These are phyloP conservation scores for Chenopodium album DNA, from an alignment of 148 eudicot genomes.

Conservation along the genomic window DNA sequence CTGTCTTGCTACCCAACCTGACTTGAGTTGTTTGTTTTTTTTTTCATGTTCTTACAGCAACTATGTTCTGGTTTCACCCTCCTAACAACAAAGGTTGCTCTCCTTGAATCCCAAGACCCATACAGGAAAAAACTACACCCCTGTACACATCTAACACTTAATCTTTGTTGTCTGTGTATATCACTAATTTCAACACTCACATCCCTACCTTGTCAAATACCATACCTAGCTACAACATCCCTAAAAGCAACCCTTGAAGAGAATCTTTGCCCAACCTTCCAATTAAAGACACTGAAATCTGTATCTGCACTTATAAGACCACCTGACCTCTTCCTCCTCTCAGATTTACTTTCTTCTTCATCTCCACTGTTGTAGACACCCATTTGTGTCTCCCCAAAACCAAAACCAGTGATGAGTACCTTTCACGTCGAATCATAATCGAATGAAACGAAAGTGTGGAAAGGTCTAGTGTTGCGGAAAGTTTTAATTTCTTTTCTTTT, in stretches of 20 bases:
- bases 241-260: not conserved
- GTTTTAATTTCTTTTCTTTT: too few species aligned
- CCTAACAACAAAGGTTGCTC: not conserved
- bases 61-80: not conserved
- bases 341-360: not conserved
- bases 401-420: too few species aligned
- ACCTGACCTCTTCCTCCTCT: not conserved
- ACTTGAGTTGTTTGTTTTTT: not conserved
- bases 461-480: too few species aligned
- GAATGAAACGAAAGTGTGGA: too few species aligned
- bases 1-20: not conserved
- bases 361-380: not conserved
- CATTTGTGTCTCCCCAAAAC: too few species aligned
- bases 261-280: not conserved
- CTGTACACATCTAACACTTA: not conserved
- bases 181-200: not conserved
- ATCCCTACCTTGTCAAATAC: not conserved
- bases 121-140: not conserved
- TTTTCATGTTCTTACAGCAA: not conserved
- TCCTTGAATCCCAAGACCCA: not conserved
- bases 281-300: not conserved
- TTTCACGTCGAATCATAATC: too few species aligned
- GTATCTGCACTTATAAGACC: not conserved
- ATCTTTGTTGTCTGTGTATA: not conserved
- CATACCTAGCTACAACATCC: not conserved